Conservation (phyloP, 495 filamentous ascomycete genomes). For the Bacidia rubella region DNA sequence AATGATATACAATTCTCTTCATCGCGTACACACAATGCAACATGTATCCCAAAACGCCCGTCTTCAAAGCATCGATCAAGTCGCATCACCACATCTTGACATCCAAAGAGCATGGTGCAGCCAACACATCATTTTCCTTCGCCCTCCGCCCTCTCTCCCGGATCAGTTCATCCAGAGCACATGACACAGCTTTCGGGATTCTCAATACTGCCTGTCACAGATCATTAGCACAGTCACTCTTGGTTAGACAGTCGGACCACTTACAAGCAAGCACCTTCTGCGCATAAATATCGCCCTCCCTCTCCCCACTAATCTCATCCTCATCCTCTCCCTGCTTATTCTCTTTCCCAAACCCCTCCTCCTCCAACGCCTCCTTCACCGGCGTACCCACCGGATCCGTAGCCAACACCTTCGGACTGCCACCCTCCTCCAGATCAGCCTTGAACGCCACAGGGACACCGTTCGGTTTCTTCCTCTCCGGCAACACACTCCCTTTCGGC, state of each 20-base stretch:
- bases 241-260: slow-evolving; percentile 1
- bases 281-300: slow-evolving; percentile 84
- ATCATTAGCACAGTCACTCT: not conserved
- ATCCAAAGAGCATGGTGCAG: too few relatives aligned
- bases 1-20: too few relatives aligned
- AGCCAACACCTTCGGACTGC: slow-evolving; percentile 59
- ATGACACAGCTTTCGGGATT: slow-evolving; percentile 81
- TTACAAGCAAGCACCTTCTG: slow-evolving; percentile 75
- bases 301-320: slow-evolving; percentile 48
- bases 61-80: too few relatives aligned
- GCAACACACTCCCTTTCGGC: slow-evolving; percentile 18
- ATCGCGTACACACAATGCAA: too few relatives aligned
- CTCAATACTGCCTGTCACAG: slow-evolving; percentile 53
- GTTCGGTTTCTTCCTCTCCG: slow-evolving; percentile 24
- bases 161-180: slow-evolving; percentile 36
- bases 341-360: slow-evolving; percentile 34
- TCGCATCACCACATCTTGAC: too few relatives aligned
- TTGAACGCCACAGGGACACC: slow-evolving; percentile 42
- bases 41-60: too few relatives aligned
- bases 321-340: slow-evolving; percentile 49
- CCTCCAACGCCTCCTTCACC: slow-evolving; percentile 39
- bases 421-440: slow-evolving; percentile 50
- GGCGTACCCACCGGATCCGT: slow-evolving; percentile 47
- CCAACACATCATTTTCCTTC: not conserved
- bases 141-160: not conserved